Percentiles rank a stretch among this genome's conserved stretches.
These are phyloP conservation scores for Calocera viscosa DNA, from an alignment of 768 basidiomycete genomes.

Conservation along the genomic window DNA sequence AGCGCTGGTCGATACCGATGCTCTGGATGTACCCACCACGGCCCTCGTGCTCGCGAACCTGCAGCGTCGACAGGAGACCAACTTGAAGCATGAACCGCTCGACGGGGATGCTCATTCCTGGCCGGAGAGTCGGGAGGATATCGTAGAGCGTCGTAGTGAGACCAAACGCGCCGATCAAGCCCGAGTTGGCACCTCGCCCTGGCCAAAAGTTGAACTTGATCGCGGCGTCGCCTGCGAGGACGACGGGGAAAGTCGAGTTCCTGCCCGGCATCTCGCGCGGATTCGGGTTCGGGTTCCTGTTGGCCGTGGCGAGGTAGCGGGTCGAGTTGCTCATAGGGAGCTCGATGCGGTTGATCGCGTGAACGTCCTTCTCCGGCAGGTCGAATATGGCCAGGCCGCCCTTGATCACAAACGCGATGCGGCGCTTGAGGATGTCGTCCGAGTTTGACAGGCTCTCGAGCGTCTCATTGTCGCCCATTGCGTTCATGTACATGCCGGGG, in stretches of 20 bases:
- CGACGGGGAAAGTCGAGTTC: constrained; percentile 4
- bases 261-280: neutral
- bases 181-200: neutral
- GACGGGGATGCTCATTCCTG: neutral
- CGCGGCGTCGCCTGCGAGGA: neutral
- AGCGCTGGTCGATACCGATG: constrained; percentile 4
- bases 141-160: neutral
- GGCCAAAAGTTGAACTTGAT: constrained; percentile 7
- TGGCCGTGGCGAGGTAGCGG: neutral
- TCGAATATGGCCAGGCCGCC: constrained; percentile 4
- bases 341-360: constrained; percentile 1
- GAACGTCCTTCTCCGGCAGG: neutral
- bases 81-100: constrained; percentile 1
- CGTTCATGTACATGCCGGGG: neutral
- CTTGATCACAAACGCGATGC: neutral
- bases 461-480: neutral
- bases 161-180: constrained; percentile 1
- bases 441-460: neutral
- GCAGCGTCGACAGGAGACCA: neutral
- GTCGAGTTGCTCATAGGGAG: constrained; percentile 1
- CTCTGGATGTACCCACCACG: constrained; percentile 3
- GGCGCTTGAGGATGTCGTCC: constrained; percentile 1
- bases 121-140: neutral
- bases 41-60: neutral
- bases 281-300: constrained; percentile 5